Base-by-base conservation (phyloP, 345 rosid species). In the Corchorus olitorius region DNA sequence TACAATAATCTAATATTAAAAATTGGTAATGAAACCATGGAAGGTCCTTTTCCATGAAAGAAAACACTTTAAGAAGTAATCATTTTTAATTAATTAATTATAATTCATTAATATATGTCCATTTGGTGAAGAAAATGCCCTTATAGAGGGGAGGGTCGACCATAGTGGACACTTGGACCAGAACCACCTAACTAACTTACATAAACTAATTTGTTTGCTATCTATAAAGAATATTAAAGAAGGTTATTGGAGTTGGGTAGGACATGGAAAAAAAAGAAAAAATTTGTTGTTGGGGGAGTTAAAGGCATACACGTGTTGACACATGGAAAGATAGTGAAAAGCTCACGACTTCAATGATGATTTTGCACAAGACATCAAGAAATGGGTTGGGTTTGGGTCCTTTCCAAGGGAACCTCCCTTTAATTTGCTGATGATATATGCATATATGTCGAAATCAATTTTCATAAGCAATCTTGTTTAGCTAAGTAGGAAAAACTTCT, bases 181-280 rank as follows among this genome's bases (percentile, higher is more conserved):
- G 16, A 75, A 70, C 80, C 63, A 79, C 83, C 76, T 7, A 81
- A 72, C 81, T 50, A 60, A 35, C 78, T 78, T 12, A 13, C 39
- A 78, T 72, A 14, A 53, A 17, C 59, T 63, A 48, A 74, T 16
- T 70, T 76, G 76, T 74, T 75, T 49, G 20, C 22, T 27, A 33
- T 27, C 27, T 27, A 27, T 27, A 27, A 27, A 27, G 27, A 27
- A 27, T 27, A 27, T 27, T 27, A 27, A 3, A 35, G 12, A 74
- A 46, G 41, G 53, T 22, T 33, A 27, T 33, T n/a, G 78, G 78
- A 76, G 81, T 66, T 77, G 62, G 83, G 72, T 77, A 74, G 49
- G 82, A 50, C 48, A 75, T 69, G 61, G 27, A 27, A 27, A 27
- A 27, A 27, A 27, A 27, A 27, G 1, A 27, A 60, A 77, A 22